Base-by-base conservation (phyloP, 2,329 filamentous ascomycete genomes). In the Aspergillus terreus region DNA sequence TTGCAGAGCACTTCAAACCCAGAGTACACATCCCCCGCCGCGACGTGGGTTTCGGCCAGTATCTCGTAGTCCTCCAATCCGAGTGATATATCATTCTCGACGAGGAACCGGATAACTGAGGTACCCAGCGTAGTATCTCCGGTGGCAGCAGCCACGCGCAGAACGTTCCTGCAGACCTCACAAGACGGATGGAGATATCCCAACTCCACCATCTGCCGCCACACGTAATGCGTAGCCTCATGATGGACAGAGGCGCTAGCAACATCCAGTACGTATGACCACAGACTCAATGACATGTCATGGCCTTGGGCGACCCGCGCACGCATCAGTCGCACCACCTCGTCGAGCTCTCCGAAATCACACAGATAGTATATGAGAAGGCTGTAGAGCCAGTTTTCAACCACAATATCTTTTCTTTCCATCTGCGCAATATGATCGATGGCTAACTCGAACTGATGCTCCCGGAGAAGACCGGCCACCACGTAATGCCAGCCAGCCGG, bases 381-480 rank as follows among this genome's bases (percentile, higher is more conserved):
- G 61, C 92, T 87, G 63, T 86, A 86, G 6, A 96, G 76, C 91
- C 91, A 96, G 0, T 76, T 64, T 27, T 86, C 79, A 4, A 92
- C 72, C 2, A 61, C 62, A 1, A 82, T 74, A 2, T 77, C 75
- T 45, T 81, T 76, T 47, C 76, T 72, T 40, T 82, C 74, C 79
- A 96, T 82, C 19, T 80, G 72, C 35, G 89, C 85, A 40, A 96
- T 70, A 58, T 82, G 82, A 47, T 81, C 75, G 52, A 95, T 75
- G 1, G 90, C 92, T 56, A 92, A 75, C 71, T 97, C 94, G 56
- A 90, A 85, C 62, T 95, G 87, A 1, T 84, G 82, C 61, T 96
- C 92, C 17, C 91, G 82, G 33, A 97, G 76, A 53, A 95, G 72
- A 0, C 90, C 90, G 9, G 90, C 73, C 1, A 87, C 80, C 17